phyloP scores from a whole-genome alignment of 768 basidiomycete genomes.

The Suillus cothurnatus region DNA sequence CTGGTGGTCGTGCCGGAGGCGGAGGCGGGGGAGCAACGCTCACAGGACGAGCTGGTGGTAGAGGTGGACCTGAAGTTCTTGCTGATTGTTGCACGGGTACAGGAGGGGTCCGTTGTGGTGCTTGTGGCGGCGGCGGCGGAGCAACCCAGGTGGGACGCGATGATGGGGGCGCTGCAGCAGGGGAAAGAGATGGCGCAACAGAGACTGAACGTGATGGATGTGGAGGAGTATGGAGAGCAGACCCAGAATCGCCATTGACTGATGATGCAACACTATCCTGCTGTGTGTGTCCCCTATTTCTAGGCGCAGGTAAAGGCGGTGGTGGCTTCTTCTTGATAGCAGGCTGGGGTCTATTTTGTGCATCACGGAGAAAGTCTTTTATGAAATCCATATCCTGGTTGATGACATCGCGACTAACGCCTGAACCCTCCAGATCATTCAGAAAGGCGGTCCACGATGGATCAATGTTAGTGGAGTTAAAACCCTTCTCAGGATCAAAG shows the following conservation, averaged over 20 bases:
- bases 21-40: slow-evolving; percentile 30
- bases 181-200: slow-evolving; percentile 36
- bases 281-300: slow-evolving; percentile 27
- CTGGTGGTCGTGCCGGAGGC: slow-evolving; percentile 30
- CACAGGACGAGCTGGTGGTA: slow-evolving; percentile 40
- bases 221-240: slow-evolving; percentile 39
- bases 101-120: slow-evolving; percentile 30
- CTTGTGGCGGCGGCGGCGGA: slow-evolving; percentile 24
- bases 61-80: slow-evolving; percentile 36
- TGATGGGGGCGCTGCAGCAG: slow-evolving; percentile 34
- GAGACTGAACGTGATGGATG: slow-evolving; percentile 32
- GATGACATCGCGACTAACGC: slow-evolving; percentile 70
- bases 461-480: slow-evolving; percentile 85
- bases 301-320: slow-evolving; percentile 35
- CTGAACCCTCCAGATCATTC: slow-evolving; percentile 59
- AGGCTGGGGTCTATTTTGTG: slow-evolving; percentile 40
- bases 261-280: slow-evolving; percentile 28
- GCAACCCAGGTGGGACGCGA: slow-evolving; percentile 7
- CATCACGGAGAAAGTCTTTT: slow-evolving; percentile 70
- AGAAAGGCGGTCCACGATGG: slow-evolving; percentile 84
- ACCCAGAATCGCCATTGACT: slow-evolving; percentile 17
- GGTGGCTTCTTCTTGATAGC: slow-evolving; percentile 49
- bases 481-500: slow-evolving; percentile 84
- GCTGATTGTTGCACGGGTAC: slow-evolving; percentile 31
- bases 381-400: slow-evolving; percentile 87